Evolutionary conservation across 192 early-diverging fungal species (phyloP).

Genomic region (Coemansia sp.): DNA sequence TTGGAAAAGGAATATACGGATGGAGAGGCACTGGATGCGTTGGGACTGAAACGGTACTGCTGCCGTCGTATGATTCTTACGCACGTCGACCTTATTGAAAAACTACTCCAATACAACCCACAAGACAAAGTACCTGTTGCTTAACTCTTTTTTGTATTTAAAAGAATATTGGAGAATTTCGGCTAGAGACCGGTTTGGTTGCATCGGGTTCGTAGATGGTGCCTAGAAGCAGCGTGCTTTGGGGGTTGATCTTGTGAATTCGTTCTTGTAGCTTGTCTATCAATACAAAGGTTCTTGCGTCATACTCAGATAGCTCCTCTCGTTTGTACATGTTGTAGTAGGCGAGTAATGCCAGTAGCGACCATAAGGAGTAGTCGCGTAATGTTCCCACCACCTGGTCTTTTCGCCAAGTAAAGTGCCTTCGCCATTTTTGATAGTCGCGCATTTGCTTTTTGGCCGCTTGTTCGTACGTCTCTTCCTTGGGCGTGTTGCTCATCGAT

Average conservation of each 20-base stretch:
- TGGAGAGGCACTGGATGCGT: slow-evolving; percentile 70
- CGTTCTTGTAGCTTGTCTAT: slow-evolving; percentile 33
- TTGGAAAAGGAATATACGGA: slow-evolving; percentile 63
- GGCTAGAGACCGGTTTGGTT: background rate
- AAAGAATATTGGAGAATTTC: background rate
- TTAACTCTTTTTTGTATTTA: slow-evolving; percentile 3
- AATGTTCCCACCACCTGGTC: slow-evolving; percentile 12
- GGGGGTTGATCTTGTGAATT: slow-evolving; percentile 24
- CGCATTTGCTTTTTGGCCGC: slow-evolving; percentile 33
- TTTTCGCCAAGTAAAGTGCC: slow-evolving; percentile 39
- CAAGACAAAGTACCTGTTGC: slow-evolving; percentile 12
- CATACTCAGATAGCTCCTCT: slow-evolving; percentile 30
- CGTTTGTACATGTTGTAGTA: slow-evolving; percentile 37
- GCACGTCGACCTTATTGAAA: slow-evolving; percentile 97
- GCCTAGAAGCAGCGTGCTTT: slow-evolving; percentile 17
- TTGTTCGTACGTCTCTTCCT: slow-evolving; percentile 33
- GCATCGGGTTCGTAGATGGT: slow-evolving; percentile 10
- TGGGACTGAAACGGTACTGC: slow-evolving; percentile 88
- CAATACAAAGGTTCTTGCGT: slow-evolving; percentile 30
- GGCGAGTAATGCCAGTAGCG: slow-evolving; percentile 28
- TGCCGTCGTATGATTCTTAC: slow-evolving; percentile 98
- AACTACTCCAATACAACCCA: slow-evolving; percentile 89
- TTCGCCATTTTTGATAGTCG: slow-evolving; percentile 39
- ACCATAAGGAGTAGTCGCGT: slow-evolving; percentile 42
- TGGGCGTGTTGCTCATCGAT: slow-evolving; percentile 9